Evolutionary conservation across 257 asterid genomes (phyloP).

Genomic region (Eucommia ulmoides): DNA sequence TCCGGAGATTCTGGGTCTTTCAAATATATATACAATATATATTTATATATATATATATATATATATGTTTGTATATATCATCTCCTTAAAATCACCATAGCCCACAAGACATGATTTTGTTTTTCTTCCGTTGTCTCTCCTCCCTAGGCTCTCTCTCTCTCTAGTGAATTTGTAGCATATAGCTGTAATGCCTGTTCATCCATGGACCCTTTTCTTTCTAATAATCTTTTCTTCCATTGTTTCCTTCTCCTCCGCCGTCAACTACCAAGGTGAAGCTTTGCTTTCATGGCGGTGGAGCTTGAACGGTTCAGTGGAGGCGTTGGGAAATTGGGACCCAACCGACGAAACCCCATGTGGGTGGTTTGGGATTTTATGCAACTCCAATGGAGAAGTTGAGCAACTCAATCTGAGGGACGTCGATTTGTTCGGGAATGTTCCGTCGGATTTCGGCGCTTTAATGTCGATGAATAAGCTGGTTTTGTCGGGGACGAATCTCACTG

Average conservation of each 20-base stretch:
- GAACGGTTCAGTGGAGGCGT: not conserved
- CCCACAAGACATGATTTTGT: too few relatives aligned
- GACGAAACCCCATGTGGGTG: constrained; percentile 1
- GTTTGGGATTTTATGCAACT: constrained; percentile 1
- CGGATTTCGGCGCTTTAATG: not conserved
- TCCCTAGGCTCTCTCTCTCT: too few relatives aligned
- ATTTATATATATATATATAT: too few relatives aligned
- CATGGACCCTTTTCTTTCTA: too few relatives aligned
- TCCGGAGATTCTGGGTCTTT: too few relatives aligned
- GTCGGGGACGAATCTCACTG: constrained; percentile 1
- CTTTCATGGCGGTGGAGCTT: not conserved
- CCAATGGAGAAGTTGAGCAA: not conserved
- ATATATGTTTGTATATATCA: too few relatives aligned
- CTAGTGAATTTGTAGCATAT: too few relatives aligned
- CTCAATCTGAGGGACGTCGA: not conserved
- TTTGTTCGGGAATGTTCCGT: not conserved
- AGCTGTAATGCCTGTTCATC: too few relatives aligned
- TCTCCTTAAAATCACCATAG: too few relatives aligned
- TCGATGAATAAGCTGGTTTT: not conserved
- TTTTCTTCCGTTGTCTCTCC: too few relatives aligned
- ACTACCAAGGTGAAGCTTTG: not conserved
- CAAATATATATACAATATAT: too few relatives aligned
- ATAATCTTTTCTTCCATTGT: too few relatives aligned
- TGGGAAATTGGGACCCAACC: not conserved
- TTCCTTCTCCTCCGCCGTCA: not conserved